Base-by-base conservation (phyloP, 2,329 filamentous ascomycete genomes). In the Aspergillus intermedius region DNA sequence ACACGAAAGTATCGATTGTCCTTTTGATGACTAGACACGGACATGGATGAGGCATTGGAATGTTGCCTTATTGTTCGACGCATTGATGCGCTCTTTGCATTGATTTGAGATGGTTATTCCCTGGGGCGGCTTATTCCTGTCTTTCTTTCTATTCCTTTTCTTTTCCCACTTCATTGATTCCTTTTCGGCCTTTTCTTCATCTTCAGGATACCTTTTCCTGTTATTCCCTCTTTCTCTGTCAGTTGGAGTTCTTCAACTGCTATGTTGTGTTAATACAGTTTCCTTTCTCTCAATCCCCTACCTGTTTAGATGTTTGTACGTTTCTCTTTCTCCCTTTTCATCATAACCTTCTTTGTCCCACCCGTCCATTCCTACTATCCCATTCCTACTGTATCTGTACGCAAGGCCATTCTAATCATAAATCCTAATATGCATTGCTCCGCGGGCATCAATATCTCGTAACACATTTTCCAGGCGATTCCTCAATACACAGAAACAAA, bases 1-100 rank as follows among this genome's bases (percentile, higher is more conserved):
- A 12, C 93, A 98, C 66, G 88, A 96, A 69, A 96, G 91, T 63
- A 91, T 95, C 52, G 89, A 94, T 68, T 95, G 91, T 70, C 90
- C 91, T 10, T 87, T 95, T 69, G 91, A 95, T 71, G 89, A 94
- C 68, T 72, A 58, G 66, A 53, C 25, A 30, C 25, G 10, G 25
- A 12, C 10, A 30, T 5, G 10, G 9, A 30, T 30, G 10, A 12
- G 25, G 25, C 25, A 30, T 30, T 30, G 12, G 25, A 30, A 30
- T 30, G 25, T 12, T 30, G 9, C 25, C 25, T 30, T 12, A 12
- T 30, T 30, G 9, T 30, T 30, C 25, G 25, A 30, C 25, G 25
- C 10, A 12, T 30, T 30, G 25, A 30, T 4, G 25, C 25, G 25
- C 25, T 28, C 25, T 30, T 30, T 30, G 25, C 25, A 30, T 30